Base-by-base conservation (phyloP, 805 yeast species). In the Wickerhamomyces canadensis region DNA sequence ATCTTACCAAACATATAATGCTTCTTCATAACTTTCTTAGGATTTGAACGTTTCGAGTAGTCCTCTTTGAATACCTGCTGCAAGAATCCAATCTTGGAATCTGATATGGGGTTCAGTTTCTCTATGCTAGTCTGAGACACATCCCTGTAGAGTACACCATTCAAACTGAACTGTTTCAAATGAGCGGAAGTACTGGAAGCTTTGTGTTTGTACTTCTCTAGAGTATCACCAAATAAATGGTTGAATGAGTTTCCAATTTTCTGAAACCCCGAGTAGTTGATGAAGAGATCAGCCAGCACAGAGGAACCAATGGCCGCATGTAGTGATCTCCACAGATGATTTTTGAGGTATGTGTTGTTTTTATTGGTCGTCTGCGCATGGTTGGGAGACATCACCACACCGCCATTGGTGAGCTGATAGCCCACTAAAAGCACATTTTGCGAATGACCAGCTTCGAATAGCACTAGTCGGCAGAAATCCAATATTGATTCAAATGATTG, bases 301-400 rank as follows among this genome's bases (percentile, higher is more conserved):
- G 22, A 7, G 15, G 22, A 30, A 1, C 56, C 58, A 11, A 54
- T 7, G 0, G 29, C 3, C 1, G 17, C 10, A 19, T 41, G 42
- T 4, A 53, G 31, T 3, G 50, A 43, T 22, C 64, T 63, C 77
- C 84, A 78, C 3, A 52, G 43, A 4, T 59, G 46, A 4, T 62
- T 51, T 40, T 75, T 76, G 15, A 81, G 43, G 2, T 54, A 36
- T 14, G 63, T 57, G 3, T 65, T 63, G 18, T 58, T 57, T n/a
- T 6, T 15, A 16, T 38, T 35, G 6, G 30, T 27, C 6, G 30
- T 6, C 7, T 18, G 15, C 33, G 38, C 25, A 8, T 7, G 19
- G 13, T 11, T 13, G 4, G n/a, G 16, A 12, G 14, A 16, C 7
- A n/a, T 10, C 3, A 29, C 19, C 8, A 16, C 32, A 19, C 32